Evolutionary conservation across 257 asterid species (phyloP), one percentile per base, ranked within the genome.

Genomic region (Capsicum baccatum): DNA sequence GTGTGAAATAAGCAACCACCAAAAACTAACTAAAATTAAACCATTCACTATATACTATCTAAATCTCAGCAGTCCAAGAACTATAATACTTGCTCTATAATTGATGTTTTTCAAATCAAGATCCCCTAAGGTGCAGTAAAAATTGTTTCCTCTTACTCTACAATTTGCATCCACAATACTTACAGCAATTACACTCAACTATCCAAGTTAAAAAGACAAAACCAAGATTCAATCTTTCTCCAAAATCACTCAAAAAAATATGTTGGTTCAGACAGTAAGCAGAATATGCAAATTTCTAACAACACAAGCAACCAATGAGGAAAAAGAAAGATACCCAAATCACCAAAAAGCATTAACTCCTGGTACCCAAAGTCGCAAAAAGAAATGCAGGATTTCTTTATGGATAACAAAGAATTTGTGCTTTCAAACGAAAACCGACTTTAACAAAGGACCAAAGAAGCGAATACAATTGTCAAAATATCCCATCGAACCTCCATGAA

Each of bases 311-410:
- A 47, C 37, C 58, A 48, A 69, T 39, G 2, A 4, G 55, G 55
- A 6, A 19, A 73, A 48, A 48, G 19, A 48, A 74, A 50, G 58
- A 48, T 6, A 48, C 81, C 63, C 48, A 50, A 74, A 48, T 48
- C 42, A 73, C 42, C 80, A 48, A 76, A 76, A 50, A 12, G 48
- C 3, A 76, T 7, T 21, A 52, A 76, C 14, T 62, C 48, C 21
- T 52, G 10, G 47, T 26, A 76, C 62, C 63, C n/a, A 52, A 76
- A 76, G 80, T 73, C 80, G 48, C 60, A 73, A 47, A 69, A 71
- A 60, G 11, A 57, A 6, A 11, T n/a, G 17, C 79, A 44, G 2
- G 5, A 44, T 76, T 4, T 26, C 2, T 8, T 21, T 52, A 9
- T 26, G 2, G 81, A 76, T 76, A 76, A 76, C 8, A 52, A 12